A percentile compares a stretch with the other conserved stretches of the same genome.
phyloP scores from a whole-genome alignment of 2,329 filamentous ascomycete species.

The Fusarium proliferatum region DNA sequence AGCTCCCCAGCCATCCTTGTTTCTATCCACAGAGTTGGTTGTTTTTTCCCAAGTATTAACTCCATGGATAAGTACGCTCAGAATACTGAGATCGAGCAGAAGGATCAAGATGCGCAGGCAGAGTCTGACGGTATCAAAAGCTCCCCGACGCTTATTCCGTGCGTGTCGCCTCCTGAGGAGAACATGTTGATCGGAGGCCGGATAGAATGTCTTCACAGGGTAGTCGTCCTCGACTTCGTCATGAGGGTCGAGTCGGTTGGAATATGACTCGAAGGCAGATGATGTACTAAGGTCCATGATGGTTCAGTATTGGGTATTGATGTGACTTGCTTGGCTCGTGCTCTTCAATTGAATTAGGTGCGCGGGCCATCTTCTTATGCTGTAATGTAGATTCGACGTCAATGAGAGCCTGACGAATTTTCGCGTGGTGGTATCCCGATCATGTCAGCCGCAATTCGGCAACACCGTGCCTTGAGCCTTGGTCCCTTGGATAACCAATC shows the following conservation, averaged over 20 bases:
- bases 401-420: not conserved
- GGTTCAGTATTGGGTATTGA: not conserved
- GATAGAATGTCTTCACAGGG: not conserved
- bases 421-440: not conserved
- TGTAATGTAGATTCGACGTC: not conserved
- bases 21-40: not conserved
- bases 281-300: not conserved
- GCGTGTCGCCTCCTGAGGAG: constrained; percentile 1
- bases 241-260: constrained; percentile 12
- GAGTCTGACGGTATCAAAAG: not conserved
- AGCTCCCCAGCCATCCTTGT: constrained; percentile 2
- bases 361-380: not conserved
- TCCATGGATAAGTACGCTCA: not conserved
- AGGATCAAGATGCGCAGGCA: constrained; percentile 1
- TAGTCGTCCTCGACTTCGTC: not conserved
- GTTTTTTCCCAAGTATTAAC: not conserved
- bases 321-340: not conserved
- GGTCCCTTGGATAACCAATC: not conserved
- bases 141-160: not conserved
- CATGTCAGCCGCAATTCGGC: constrained; percentile 4
- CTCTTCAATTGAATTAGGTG: not conserved
- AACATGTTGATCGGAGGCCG: not conserved
- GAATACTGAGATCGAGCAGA: constrained; percentile 9
- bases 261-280: constrained; percentile 10
- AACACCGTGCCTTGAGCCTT: not conserved